Base-by-base conservation (phyloP, 768 basidiomycete species). In the Podaxis sp. region DNA sequence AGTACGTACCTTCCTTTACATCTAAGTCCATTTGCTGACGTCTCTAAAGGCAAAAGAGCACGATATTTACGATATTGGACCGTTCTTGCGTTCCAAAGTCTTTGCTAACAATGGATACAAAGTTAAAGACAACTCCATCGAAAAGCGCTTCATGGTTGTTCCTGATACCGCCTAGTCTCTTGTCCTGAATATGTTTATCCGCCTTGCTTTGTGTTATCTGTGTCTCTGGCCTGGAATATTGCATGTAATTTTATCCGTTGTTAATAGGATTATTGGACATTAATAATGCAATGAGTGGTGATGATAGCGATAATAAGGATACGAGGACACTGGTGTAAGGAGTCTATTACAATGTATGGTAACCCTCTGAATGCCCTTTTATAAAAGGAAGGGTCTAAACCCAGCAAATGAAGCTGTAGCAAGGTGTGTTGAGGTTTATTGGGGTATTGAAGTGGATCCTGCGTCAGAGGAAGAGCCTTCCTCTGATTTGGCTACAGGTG, bases 91-190 rank as follows among this genome's bases (percentile, higher is more conserved):
- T 38, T 95, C 93, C 2, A 89, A 87, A 66, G 72, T 99, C 28
- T 99, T 99, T 74, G 70, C 78, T 15, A 81, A 92, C 12, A 99
- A 99, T 69, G 96, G 96, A 2, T 99, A 98, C 77, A 86, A 84
- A 67, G 71, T 92, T 44, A 82, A 82, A 19, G 85, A 84, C 38
- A 81, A 82, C 54, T 75, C 80, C 40, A 91, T 94, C 61, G 89
- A 92, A 72, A 95, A 95, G 73, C 82, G 80, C 63, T 94, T 55
- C 64, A 24, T 57, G 38, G 53, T 33, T 67, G 24, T 67, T 54
- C 65, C 64, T 46, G 57, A 48, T 13, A 53, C 66, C 57, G 48
- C 52, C 57, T 64, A 48, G 64, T 39, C 24, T 52, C 56, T 66
- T 61, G 57, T 59, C 63, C 68, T 65, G 66, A 65, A 68, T 65